Conservation (phyloP, 2,329 filamentous ascomycete genomes). For the Fulvia fulva region DNA sequence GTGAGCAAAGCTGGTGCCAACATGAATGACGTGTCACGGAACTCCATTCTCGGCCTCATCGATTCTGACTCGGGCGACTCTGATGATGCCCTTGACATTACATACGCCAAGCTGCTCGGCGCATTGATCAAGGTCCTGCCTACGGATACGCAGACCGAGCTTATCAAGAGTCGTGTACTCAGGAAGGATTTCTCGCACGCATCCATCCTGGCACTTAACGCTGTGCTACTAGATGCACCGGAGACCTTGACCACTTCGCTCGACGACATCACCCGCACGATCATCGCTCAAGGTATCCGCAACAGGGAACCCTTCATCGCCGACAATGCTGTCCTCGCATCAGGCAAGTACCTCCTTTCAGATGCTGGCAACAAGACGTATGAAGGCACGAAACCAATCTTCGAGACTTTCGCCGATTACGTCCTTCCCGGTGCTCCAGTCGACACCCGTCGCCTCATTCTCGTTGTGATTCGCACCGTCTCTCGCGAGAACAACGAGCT, state of each 20-base stretch:
- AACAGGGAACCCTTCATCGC: constrained; percentile 64
- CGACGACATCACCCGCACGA: constrained; percentile 68
- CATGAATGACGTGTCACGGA: constrained; percentile 87
- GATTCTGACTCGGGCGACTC: constrained; percentile 75
- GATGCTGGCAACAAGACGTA: constrained; percentile 63
- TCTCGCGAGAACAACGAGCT: constrained; percentile 75
- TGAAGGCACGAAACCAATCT: constrained; percentile 73
- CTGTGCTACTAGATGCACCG: constrained; percentile 77
- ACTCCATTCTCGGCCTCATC: constrained; percentile 82
- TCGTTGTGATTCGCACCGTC: constrained; percentile 84
- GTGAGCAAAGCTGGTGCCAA: constrained; percentile 90
- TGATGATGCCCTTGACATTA: constrained; percentile 72
- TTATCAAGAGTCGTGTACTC: constrained; percentile 72
- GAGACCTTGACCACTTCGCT: constrained; percentile 64
- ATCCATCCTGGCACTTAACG: constrained; percentile 82
- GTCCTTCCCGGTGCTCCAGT: constrained; percentile 74
- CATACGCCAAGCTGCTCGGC: constrained; percentile 83
- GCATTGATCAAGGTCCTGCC: constrained; percentile 85
- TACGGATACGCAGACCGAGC: constrained; percentile 58
- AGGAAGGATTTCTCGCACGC: constrained; percentile 70
- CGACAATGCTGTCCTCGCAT: constrained; percentile 83
- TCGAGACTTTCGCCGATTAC: constrained; percentile 69
- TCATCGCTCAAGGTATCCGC: constrained; percentile 74
- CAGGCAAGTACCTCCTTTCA: constrained; percentile 81
- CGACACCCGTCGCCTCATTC: constrained; percentile 78